These are phyloP conservation scores for Neospermospora avenae DNA, from an alignment of 2,329 filamentous ascomycete genomes.

Conservation along the genomic window DNA sequence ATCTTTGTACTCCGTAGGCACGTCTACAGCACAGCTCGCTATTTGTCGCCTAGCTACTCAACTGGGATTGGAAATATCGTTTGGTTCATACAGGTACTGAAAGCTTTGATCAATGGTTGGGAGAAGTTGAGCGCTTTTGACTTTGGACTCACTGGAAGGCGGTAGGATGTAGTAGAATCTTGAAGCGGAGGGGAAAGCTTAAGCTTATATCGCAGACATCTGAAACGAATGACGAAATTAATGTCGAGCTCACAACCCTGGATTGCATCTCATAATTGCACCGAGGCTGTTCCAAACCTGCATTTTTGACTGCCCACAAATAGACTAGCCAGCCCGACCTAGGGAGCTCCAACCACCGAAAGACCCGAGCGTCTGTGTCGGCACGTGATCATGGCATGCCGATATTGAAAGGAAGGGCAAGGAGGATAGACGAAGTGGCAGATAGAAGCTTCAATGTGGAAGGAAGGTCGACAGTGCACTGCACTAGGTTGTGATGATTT, in stretches of 20 bases:
- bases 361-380: not conserved
- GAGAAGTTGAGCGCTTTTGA: not conserved
- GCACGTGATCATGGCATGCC: not conserved
- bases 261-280: not conserved
- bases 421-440: not conserved
- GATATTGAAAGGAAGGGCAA: not conserved
- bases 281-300: not conserved
- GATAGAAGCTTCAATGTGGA: not conserved
- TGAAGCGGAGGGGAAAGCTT: not conserved
- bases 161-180: not conserved
- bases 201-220: not conserved
- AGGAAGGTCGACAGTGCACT: not conserved
- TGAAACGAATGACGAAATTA: slow-evolving; percentile 4
- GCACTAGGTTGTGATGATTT: not conserved
- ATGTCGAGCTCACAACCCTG: not conserved
- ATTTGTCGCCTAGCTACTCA: too few species aligned
- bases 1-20: too few species aligned
- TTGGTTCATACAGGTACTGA: too few species aligned
- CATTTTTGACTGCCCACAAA: not conserved
- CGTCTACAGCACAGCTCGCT: too few species aligned
- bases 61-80: too few species aligned
- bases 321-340: not conserved
- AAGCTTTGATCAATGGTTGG: not conserved
- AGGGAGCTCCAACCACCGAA: too few species aligned
- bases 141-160: not conserved